These are phyloP conservation scores for Effrenium voratum DNA, from an alignment of 73 alveolate species.

Conservation along the genomic window DNA sequence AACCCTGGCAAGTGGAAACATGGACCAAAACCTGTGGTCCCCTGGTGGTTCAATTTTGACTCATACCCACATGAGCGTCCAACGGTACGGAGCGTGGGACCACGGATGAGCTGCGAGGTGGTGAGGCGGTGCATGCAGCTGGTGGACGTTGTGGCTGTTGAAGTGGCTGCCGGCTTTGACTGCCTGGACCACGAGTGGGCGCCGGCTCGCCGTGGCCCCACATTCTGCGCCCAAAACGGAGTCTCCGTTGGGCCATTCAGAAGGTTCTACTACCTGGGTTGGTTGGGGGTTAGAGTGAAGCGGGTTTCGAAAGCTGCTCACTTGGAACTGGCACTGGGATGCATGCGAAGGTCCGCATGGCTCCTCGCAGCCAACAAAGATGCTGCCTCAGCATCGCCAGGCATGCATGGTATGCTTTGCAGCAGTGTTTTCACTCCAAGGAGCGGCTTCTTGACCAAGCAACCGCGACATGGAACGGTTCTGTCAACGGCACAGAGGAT, in stretches of 20 bases:
- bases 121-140: constrained; percentile 89
- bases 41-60: too few relatives aligned
- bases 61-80: too few relatives aligned
- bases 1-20: too few relatives aligned
- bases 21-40: too few relatives aligned
- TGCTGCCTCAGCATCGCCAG: too few relatives aligned
- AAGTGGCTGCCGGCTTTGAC: constrained; percentile 81
- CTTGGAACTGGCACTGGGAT: neutral
- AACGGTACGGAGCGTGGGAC: too few relatives aligned
- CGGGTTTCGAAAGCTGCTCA: neutral
- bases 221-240: too few relatives aligned
- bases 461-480: constrained; percentile 41
- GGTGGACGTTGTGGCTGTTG: constrained; percentile 65
- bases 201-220: constrained; percentile 45
- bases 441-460: constrained; percentile 69
- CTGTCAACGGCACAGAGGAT: constrained; percentile 45
- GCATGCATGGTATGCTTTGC: neutral
- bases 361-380: too few relatives aligned
- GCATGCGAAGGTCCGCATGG: neutral
- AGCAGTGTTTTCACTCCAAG: neutral
- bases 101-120: constrained; percentile 20
- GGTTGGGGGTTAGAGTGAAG: neutral
- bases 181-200: constrained; percentile 82
- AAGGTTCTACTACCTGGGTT: neutral
- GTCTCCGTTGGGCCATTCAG: neutral